Conservation (phyloP, 371 early-diverging fungal species). For the Mortierella sp. region DNA sequence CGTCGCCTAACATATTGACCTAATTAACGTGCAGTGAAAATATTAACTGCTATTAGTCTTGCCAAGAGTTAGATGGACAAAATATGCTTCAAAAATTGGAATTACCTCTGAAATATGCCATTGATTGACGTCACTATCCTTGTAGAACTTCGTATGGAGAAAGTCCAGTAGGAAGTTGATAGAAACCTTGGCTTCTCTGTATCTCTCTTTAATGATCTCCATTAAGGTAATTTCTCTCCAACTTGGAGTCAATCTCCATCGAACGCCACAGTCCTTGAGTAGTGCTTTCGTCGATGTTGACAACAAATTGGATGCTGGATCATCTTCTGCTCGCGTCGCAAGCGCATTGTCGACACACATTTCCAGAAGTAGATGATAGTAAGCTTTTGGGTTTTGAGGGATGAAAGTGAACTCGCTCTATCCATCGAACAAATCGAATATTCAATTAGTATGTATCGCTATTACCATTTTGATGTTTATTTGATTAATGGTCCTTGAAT, state of each 20-base stretch:
- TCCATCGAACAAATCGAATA: neutral
- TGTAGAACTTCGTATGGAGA: conserved; percentile 60
- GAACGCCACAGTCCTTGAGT: conserved; percentile 75
- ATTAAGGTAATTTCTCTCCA: conserved; percentile 75
- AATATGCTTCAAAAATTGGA: no score
- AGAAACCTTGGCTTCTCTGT: conserved; percentile 59
- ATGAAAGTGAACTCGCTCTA: conserved; percentile 65
- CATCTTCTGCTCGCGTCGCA: conserved; percentile 61
- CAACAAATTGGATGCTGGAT: conserved; percentile 64
- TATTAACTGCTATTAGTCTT: no score
- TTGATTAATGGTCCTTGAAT: neutral
- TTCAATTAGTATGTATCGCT: neutral
- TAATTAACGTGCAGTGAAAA: conserved; percentile 7
- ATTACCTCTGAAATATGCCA: conserved; percentile 63
- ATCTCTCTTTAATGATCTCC: conserved; percentile 69
- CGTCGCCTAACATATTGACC: conserved; percentile 58
- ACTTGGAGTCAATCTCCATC: conserved; percentile 77
- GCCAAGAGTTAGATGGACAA: no score
- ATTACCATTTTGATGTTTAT: neutral
- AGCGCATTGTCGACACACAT: conserved; percentile 72
- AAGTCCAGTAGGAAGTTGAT: conserved; percentile 63
- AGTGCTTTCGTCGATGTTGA: conserved; percentile 72
- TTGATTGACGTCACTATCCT: conserved; percentile 60
- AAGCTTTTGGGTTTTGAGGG: conserved; percentile 69
- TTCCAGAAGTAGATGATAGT: conserved; percentile 66